A percentile compares a stretch with the other conserved stretches of the same genome.
phyloP scores from a whole-genome alignment of 2,329 filamentous ascomycete genomes.

The Meredithiella fracta region DNA sequence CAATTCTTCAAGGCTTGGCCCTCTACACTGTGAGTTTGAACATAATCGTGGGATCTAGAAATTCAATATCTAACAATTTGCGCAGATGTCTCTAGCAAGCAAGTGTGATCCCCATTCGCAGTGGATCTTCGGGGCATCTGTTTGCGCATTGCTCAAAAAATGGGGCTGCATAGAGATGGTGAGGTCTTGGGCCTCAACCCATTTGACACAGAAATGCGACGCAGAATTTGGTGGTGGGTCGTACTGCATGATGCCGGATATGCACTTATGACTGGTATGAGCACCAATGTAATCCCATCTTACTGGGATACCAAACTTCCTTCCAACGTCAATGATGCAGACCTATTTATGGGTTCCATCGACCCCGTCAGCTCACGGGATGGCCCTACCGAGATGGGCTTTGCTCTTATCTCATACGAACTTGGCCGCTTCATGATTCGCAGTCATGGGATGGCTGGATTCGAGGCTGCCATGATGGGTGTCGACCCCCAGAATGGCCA shows the following conservation, averaged over 20 bases:
- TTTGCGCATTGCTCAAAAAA: constrained; percentile 48
- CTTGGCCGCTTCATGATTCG: constrained; percentile 33
- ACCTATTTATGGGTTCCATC: constrained; percentile 36
- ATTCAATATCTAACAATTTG: background rate
- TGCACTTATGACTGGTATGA: constrained; percentile 40
- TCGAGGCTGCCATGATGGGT: constrained; percentile 34
- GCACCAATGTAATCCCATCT: constrained; percentile 33
- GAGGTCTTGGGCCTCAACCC: constrained; percentile 37
- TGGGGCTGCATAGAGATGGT: constrained; percentile 50
- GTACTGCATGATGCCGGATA: constrained; percentile 41
- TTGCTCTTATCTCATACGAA: constrained; percentile 34
- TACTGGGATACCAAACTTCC: constrained; percentile 41
- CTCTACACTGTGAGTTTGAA: constrained; percentile 35
- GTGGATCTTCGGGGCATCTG: constrained; percentile 46
- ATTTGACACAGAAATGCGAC: constrained; percentile 51
- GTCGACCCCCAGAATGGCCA: constrained; percentile 23
- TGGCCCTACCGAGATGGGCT: constrained; percentile 45
- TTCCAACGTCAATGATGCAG: constrained; percentile 41
- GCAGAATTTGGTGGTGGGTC: constrained; percentile 51
- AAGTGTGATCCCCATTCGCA: constrained; percentile 42
- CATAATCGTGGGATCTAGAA: background rate
- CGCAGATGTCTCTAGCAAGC: constrained; percentile 37
- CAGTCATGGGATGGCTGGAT: constrained; percentile 26
- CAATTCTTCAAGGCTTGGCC: constrained; percentile 41
- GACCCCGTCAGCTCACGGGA: constrained; percentile 35